Conservation (phyloP, 2,329 filamentous ascomycete genomes). For the Aspergillus sp. region DNA sequence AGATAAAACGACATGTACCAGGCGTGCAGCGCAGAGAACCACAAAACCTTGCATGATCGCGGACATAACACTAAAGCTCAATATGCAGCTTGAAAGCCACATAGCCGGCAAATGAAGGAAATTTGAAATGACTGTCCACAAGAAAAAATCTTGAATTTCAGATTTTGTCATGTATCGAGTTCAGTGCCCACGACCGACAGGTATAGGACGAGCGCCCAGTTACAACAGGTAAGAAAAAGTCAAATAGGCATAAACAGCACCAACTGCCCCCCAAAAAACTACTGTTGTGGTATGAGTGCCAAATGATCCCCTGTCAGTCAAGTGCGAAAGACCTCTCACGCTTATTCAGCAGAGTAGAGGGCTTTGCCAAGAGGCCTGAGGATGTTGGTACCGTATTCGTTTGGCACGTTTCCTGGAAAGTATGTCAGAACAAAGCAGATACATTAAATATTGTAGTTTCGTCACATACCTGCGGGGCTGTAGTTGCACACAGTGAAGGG, state of each 20-base stretch:
- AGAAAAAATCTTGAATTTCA: background rate
- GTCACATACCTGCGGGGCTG: constrained; percentile 63
- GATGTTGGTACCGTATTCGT: constrained; percentile 56
- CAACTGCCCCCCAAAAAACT: background rate
- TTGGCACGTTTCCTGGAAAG: constrained; percentile 53
- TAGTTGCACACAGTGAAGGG: constrained; percentile 92
- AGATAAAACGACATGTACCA: constrained; percentile 6
- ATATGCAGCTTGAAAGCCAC: background rate
- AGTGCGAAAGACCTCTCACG: constrained; percentile 1
- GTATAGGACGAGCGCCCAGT: background rate
- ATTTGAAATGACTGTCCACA: constrained; percentile 8
- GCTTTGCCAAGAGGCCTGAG: constrained; percentile 40
- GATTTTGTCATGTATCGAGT: constrained; percentile 3
- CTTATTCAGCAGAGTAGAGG: constrained; percentile 33
- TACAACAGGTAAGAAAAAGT: constrained; percentile 5
- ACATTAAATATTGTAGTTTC: no score
- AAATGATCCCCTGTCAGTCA: constrained; percentile 5
- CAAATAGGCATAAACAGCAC: background rate
- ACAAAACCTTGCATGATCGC: background rate
- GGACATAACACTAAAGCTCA: constrained; percentile 9
- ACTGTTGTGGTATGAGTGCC: background rate
- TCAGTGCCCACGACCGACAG: constrained; percentile 2
- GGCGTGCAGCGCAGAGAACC: background rate
- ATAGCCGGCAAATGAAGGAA: constrained; percentile 6
- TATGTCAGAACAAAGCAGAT: background rate